Evolutionary conservation across 1,284 basidiomycete species (phyloP).

Genomic region (Microbotryomycetes sp.): DNA sequence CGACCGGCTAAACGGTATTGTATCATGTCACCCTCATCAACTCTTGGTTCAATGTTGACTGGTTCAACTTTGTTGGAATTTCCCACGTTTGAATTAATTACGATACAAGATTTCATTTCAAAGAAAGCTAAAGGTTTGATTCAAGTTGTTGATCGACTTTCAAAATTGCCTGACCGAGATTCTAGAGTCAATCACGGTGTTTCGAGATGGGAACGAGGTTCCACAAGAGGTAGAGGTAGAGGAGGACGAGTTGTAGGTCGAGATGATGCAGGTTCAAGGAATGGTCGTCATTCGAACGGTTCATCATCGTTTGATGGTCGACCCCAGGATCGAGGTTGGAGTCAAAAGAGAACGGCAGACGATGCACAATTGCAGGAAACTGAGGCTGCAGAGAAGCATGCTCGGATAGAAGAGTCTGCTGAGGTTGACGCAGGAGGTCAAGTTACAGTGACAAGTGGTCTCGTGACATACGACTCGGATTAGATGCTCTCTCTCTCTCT

Average conservation of each 20-base stretch:
- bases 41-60: conserved; percentile 8
- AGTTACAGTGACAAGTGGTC: too few relatives aligned
- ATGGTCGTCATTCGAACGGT: too few relatives aligned
- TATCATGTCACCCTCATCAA: not conserved
- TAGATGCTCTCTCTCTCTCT: too few relatives aligned
- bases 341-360: too few relatives aligned
- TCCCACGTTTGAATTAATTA: conserved; percentile 29
- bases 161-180: not conserved
- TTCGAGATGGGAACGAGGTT: not conserved
- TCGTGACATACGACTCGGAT: not conserved
- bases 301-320: too few relatives aligned
- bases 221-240: not conserved
- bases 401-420: not conserved
- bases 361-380: too few relatives aligned
- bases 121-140: conserved; percentile 14
- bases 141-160: conserved; percentile 17
- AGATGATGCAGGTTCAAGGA: not conserved
- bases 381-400: not conserved
- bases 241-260: not conserved
- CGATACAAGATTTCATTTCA: conserved; percentile 14
- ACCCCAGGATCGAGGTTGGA: too few relatives aligned
- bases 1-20: not conserved
- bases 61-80: conserved; percentile 25
- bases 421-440: too few relatives aligned
- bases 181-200: not conserved